Base-by-base conservation (phyloP, 139 green algal genomes). In the Chlamydomonas asymmetrica region DNA sequence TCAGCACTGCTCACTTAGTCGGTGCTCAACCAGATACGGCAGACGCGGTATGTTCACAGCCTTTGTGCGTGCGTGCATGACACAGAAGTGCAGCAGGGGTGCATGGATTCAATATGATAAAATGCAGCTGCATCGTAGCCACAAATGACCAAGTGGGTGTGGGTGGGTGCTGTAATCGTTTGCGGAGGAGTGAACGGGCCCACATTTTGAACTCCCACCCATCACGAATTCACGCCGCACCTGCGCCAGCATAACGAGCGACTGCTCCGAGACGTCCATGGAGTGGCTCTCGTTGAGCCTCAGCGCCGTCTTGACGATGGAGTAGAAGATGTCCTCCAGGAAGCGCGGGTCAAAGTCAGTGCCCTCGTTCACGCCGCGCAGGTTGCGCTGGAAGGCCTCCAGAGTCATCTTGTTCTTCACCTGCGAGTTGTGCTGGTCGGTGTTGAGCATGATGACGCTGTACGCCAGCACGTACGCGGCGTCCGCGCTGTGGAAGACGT, bases 381-480 rank as follows among this genome's bases (percentile, higher is more conserved):
- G 96, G 83, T 98, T 99, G 37, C 88, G 84, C 61, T 96, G 72
- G 79, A 99, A 99, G 40, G 93, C 90, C 54, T 93, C 85, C 67
- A 88, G 63, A 22, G 83, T 88, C 85, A 97, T 96, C 80, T 96
- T 97, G 54, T 87, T 89, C 83, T 91, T 93, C 35, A 93, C 82
- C 84, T 84, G 74, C 29, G 8, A 80, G 69, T 98, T 99, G 91
- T 99, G 96, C 31, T 90, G 90, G 81, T 98, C 96, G 6, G 96
- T 99, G 91, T 98, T 98, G 66, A 99, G 90, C 95, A 99, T 97
- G 88, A 98, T 97, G 60, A 98, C 92, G 16, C 86, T 94, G 85
- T 98, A 99, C 31, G 95, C 94, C 45, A 99, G 88, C 76, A 99
- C 92, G 79, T 98, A 98, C 2, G 91, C 95, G 3, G 80, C 84